Conservation (phyloP, 1,284 basidiomycete genomes). For the Irpex sp. region DNA sequence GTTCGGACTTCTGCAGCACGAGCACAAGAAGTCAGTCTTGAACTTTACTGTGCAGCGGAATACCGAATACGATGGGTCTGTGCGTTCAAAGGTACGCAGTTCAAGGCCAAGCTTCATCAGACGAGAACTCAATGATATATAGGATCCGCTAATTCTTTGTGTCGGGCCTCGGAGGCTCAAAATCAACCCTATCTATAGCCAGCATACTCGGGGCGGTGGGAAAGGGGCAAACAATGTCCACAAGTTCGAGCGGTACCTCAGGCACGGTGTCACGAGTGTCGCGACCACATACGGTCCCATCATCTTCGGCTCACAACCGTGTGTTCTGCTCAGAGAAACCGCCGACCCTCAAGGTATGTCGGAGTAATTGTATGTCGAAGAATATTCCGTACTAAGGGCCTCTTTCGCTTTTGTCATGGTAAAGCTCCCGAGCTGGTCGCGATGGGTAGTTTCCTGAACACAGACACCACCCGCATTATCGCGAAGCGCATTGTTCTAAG, state of each 20-base stretch:
- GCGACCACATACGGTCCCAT: slow-evolving; percentile 90
- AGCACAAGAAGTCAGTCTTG: slow-evolving; percentile 93
- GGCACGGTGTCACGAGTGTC: slow-evolving; percentile 77
- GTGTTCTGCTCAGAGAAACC: slow-evolving; percentile 70
- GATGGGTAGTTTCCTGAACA: slow-evolving; percentile 83
- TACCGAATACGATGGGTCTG: slow-evolving; percentile 88
- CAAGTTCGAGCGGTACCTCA: slow-evolving; percentile 93
- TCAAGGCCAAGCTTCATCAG: not conserved
- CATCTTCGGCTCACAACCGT: slow-evolving; percentile 84
- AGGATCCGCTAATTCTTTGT: slow-evolving; percentile 89
- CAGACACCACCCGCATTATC: slow-evolving; percentile 90
- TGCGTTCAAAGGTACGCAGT: slow-evolving; percentile 79
- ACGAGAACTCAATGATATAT: not conserved
- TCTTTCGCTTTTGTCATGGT: not conserved
- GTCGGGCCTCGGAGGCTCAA: slow-evolving; percentile 84
- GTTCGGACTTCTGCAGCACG: slow-evolving; percentile 89
- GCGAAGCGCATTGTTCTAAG: slow-evolving; percentile 93
- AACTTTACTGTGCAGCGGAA: slow-evolving; percentile 95
- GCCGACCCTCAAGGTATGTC: slow-evolving; percentile 57
- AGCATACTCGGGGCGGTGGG: slow-evolving; percentile 86
- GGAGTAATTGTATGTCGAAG: not conserved
- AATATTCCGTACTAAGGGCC: not conserved
- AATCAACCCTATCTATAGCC: slow-evolving; percentile 89
- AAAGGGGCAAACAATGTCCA: slow-evolving; percentile 95
- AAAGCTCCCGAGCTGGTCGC: slow-evolving; percentile 84